phyloP scores from a whole-genome alignment of 202 grass and related monocot genomes.

The Musa balbisiana region DNA sequence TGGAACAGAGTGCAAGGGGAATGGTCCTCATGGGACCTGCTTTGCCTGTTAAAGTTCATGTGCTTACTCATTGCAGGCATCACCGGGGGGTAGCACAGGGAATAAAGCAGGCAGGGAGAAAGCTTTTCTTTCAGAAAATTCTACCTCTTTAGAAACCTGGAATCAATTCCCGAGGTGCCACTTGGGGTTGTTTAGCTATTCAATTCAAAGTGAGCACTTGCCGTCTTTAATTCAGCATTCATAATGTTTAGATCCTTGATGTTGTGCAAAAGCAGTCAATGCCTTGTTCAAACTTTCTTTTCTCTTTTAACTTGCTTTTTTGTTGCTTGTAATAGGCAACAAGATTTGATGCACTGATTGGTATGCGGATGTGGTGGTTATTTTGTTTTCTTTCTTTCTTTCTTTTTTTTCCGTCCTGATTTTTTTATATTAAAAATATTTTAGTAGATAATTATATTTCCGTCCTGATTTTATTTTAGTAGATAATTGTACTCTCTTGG shows the following conservation, averaged over 20 bases:
- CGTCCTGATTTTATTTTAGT: no score
- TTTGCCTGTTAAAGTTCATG: conserved; percentile 13
- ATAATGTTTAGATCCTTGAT: no score
- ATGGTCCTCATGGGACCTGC: neutral
- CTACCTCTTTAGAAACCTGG: neutral
- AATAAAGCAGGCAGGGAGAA: neutral
- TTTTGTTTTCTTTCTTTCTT: neutral
- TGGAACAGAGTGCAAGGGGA: neutral
- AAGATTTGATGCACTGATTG: neutral
- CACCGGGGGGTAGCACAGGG: conserved; percentile 1
- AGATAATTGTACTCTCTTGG: no score
- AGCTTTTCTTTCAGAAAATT: conserved; percentile 6
- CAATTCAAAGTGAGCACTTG: neutral
- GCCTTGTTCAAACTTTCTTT: neutral
- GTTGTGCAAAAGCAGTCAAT: neutral
- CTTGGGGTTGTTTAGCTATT: neutral
- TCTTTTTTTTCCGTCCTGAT: neutral
- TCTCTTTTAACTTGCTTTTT: neutral
- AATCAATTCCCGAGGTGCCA: neutral
- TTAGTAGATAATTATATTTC: neutral
- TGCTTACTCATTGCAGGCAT: conserved; percentile 10
- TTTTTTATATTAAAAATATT: no score
- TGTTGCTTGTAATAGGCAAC: neutral
- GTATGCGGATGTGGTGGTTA: no score
- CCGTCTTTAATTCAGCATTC: neutral